Conservation (phyloP, 1,139 yeast genomes). For the Suhomyces bribrorum region DNA sequence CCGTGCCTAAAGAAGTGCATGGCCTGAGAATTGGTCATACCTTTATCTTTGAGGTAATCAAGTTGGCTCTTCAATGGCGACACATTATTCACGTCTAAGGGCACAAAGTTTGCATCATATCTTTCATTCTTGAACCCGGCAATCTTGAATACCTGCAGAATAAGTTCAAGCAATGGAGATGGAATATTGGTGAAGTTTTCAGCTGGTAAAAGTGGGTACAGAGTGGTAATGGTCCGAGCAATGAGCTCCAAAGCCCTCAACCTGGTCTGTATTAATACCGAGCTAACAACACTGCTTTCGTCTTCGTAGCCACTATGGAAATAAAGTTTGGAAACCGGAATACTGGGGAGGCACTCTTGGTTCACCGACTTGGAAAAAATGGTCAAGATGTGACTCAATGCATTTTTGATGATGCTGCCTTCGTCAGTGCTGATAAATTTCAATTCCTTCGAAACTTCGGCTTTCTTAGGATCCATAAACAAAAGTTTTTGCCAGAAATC, state of each 20-base stretch:
- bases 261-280: conserved; percentile 45
- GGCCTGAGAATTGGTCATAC: conserved; percentile 44
- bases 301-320: conserved; percentile 28
- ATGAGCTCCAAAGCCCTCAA: conserved; percentile 37
- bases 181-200: conserved; percentile 10
- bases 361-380: conserved; percentile 42
- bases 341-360: conserved; percentile 22
- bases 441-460: conserved; percentile 32
- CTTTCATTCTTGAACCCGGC: conserved; percentile 18
- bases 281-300: conserved; percentile 25
- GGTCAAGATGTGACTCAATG: conserved; percentile 42
- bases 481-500: conserved; percentile 26
- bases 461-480: conserved; percentile 20
- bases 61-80: conserved; percentile 54
- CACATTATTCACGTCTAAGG: conserved; percentile 49
- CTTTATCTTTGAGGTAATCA: conserved; percentile 44
- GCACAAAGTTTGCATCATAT: conserved; percentile 38
- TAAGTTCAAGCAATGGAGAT: conserved; percentile 9
- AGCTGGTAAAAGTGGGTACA: conserved; percentile 4
- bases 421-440: conserved; percentile 38
- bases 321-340: conserved; percentile 29
- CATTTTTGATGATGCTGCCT: conserved; percentile 42
- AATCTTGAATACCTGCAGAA: conserved; percentile 3
- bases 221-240: conserved; percentile 18
- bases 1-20: conserved; percentile 37